Evolutionary conservation across 2,329 filamentous ascomycete genomes (phyloP), one percentile per base, ranked within the genome.

Genomic region (Sclerotinia spermophila): DNA sequence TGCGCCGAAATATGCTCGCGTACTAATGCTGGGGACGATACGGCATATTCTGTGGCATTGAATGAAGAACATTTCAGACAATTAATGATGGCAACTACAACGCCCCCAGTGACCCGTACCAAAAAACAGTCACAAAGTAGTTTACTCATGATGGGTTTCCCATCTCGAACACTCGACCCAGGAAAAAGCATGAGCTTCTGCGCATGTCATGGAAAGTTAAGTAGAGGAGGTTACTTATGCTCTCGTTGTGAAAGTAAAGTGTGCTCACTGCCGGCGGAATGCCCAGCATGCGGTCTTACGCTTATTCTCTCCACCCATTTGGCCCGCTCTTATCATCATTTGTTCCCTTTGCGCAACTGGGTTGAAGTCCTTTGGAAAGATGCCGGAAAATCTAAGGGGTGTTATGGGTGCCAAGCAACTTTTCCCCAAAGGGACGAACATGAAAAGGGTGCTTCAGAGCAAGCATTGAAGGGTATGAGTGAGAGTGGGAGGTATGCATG

Each of bases 101-200:
- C 93, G 3, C 96, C 96, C 1, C 96, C 95, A 0, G 90, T 94
- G 27, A 92, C 94, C 19, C 88, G 92, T 69, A 87, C 89, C 3
- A 81, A 82, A 55, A 86, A 87, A 74, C 85, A 87, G 76, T 85
- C 83, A 72, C 85, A 85, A 13, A 85, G 88, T 1, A 89, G 87
- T 69, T 84, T 99, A 55, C 87, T 99, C 38, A 96, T 97, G 92
- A 99, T 99, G 95, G 96, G 96, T 6, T 99, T 99, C 78, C 96
- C 96, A 0, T 96, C 93, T 8, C 88, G 94, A 51, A 92, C 91
- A 3, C 88, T 96, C 7, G 92, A 93, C 68, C 85, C 89, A 2
- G 84, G 84, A 35, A 84, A 85, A 61, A 86, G 89, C 7, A 83
- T 86, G 68, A 94, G 91, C 71, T 88, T 96, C 73, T 99, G 96